Conservation (phyloP, 1,284 basidiomycete species). For the Schizophyllum commune region DNA sequence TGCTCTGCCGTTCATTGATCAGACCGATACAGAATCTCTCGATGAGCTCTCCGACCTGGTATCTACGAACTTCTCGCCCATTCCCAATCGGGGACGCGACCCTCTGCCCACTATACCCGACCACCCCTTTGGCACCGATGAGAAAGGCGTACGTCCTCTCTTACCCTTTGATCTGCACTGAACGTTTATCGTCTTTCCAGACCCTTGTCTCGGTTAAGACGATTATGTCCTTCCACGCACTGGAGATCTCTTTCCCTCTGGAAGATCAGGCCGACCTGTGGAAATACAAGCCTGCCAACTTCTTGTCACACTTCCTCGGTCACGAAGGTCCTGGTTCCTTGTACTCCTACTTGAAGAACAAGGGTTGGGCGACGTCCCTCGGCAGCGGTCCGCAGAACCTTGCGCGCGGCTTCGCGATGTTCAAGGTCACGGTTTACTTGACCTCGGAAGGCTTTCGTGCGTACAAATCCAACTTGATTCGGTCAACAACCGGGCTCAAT, state of each 20-base stretch:
- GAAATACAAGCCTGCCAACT: conserved; percentile 75
- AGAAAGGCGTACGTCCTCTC: conserved; percentile 60
- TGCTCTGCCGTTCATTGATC: background rate
- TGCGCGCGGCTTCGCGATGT: conserved; percentile 83
- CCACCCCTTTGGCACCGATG: conserved; percentile 68
- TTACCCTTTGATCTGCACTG: background rate
- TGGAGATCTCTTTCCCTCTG: conserved; percentile 88
- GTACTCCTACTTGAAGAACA: conserved; percentile 85
- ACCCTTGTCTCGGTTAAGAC: conserved; percentile 84
- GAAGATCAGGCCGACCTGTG: conserved; percentile 79
- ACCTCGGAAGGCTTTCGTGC: conserved; percentile 83
- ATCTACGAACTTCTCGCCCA: conserved; percentile 72
- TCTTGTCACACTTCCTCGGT: conserved; percentile 85
- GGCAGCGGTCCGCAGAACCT: conserved; percentile 69
- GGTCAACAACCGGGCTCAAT: conserved; percentile 6
- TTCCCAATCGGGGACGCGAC: conserved; percentile 64
- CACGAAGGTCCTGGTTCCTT: conserved; percentile 96
- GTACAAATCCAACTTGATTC: conserved; percentile 20
- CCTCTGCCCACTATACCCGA: conserved; percentile 64
- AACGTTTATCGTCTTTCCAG: conserved; percentile 29
- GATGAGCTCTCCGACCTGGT: conserved; percentile 70
- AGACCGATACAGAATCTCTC: conserved; percentile 54
- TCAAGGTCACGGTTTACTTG: conserved; percentile 78
- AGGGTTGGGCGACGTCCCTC: conserved; percentile 86
- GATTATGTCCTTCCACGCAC: conserved; percentile 81